Evolutionary conservation across 148 eudicot species (phyloP), one percentile per base, ranked within the genome.

Genomic region (Camellia japonica): DNA sequence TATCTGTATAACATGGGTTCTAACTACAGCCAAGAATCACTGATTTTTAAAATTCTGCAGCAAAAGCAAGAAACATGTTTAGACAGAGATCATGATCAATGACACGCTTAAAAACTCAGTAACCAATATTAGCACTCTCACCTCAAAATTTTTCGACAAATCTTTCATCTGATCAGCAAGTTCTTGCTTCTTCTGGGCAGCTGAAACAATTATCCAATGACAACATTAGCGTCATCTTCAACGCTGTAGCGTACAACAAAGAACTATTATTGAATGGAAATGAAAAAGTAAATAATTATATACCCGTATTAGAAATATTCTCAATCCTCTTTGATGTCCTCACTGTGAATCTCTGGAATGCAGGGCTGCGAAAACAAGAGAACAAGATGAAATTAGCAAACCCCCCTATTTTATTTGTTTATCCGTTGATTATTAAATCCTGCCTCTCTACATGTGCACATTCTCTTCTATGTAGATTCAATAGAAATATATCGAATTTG

Each of bases 261-360:
- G 14, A 42, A 11, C 56, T 9, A 51, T 6, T 30, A 43, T 0
- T 9, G n/a, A 61, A 16, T 16, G 9, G 14, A 43, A 15, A 38
- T 12, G 3, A 69, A 73, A 75, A n/a, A 66, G 7, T 4, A 42
- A 3, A 16, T 30, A 56, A 59, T 15, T 61, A 41, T 13, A 9
- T 90, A 91, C 97, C 98, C 41, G 62, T 44, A 52, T 78, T 85
- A 14, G 94, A 84, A 13, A 90, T 3, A 43, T 87, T 87, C 61
- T 94, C 88, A 5, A 94, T 76, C 81, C 61, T 88, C 81, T 81
- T 91, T 63, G 93, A 88, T 59, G 97, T 90, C 83, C 92, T 90
- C 78, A 94, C 98, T 0, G 98, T 94, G 81, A 94, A 94, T 71
- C 93, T 85, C 74, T 94, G 98, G 84, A 94, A 94, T 3, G 89